phyloP scores from a whole-genome alignment of 768 basidiomycete species.

The Auriscalpium vulgare region DNA sequence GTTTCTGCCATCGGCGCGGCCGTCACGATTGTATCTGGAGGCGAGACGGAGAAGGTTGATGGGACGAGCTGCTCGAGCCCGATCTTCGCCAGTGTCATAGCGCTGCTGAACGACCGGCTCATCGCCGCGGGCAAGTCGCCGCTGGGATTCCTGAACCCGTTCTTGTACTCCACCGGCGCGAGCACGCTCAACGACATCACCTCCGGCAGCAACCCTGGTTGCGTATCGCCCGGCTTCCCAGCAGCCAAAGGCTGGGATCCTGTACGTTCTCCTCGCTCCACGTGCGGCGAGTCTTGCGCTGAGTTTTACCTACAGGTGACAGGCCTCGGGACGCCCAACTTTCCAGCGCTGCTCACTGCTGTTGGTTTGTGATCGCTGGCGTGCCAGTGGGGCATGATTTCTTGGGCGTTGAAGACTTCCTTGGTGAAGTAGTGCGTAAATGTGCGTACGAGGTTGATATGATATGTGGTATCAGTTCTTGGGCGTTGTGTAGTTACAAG shows the following conservation, averaged over 20 bases:
- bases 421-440: too few species aligned
- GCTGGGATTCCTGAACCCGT: constrained; percentile 28
- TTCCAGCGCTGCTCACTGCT: neutral
- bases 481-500: too few species aligned
- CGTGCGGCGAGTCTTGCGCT: neutral
- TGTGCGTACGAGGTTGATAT: too few species aligned
- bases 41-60: constrained; percentile 13
- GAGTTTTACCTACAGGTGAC: neutral
- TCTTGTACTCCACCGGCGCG: constrained; percentile 23
- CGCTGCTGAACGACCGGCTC: constrained; percentile 28
- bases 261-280: neutral
- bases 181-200: constrained; percentile 27
- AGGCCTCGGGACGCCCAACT: neutral
- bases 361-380: neutral
- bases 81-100: constrained; percentile 26
- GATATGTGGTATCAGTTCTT: too few species aligned
- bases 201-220: constrained; percentile 16
- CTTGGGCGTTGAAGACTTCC: too few species aligned
- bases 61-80: constrained; percentile 29
- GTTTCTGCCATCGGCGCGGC: constrained; percentile 31
- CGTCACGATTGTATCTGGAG: constrained; percentile 20
- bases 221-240: constrained; percentile 11
- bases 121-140: constrained; percentile 19
- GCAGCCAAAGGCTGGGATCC: constrained; percentile 7
- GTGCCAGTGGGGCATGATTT: neutral